Evolutionary conservation across 768 basidiomycete genomes (phyloP).

Genomic region (Suillus alpinus): DNA sequence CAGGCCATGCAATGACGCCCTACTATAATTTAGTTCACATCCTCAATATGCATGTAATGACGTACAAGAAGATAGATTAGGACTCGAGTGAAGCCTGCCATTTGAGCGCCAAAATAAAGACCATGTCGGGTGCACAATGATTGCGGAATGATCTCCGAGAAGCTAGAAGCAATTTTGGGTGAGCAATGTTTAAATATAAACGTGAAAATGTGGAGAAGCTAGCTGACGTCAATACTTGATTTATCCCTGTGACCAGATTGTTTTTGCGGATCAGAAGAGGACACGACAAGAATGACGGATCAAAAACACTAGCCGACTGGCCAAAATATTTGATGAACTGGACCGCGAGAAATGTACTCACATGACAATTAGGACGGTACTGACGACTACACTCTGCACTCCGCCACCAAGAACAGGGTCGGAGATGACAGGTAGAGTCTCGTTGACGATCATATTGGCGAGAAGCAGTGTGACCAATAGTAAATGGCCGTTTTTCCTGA

Average conservation of each 20-base stretch:
- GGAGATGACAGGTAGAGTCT: constrained; percentile 80
- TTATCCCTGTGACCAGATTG: background rate
- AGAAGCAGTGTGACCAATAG: constrained; percentile 80
- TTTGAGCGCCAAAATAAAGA: constrained; percentile 83
- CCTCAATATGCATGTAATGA: constrained; percentile 1
- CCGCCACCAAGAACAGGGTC: constrained; percentile 81
- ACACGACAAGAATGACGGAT: background rate
- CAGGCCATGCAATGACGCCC: constrained; percentile 80
- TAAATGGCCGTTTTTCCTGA: constrained; percentile 80
- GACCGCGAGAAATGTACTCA: constrained; percentile 38
- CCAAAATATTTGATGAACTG: background rate
- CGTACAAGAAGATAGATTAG: constrained; percentile 70
- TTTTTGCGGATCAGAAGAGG: background rate
- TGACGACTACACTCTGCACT: constrained; percentile 71
- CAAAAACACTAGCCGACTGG: background rate
- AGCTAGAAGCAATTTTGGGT: constrained; percentile 43
- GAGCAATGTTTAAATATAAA: background rate
- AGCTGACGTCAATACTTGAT: background rate
- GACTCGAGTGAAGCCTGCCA: constrained; percentile 66
- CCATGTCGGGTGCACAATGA: constrained; percentile 91
- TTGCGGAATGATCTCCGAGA: constrained; percentile 90
- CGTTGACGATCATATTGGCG: constrained; percentile 92
- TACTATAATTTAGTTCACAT: constrained; percentile 22
- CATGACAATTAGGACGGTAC: constrained; percentile 86
- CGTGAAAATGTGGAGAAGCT: background rate